Conservation (phyloP, 2,329 filamentous ascomycete species). For the Aspergillus sp. region DNA sequence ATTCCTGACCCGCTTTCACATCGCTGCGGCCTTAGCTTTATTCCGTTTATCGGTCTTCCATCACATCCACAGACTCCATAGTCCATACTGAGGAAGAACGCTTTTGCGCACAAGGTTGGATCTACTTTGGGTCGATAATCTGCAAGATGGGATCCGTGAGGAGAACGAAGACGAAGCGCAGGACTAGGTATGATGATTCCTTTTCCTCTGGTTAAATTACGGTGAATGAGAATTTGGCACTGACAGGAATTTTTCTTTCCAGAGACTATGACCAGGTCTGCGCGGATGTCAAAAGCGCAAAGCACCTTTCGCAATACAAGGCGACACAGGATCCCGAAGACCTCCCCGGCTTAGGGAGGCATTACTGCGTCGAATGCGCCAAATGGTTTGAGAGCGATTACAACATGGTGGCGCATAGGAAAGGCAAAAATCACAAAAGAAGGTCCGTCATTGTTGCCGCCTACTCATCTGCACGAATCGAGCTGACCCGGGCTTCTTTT, state of each 20-base stretch:
- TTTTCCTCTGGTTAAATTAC: neutral
- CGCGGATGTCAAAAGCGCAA: conserved; percentile 73
- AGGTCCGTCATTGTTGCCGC: conserved; percentile 49
- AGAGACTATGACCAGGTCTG: conserved; percentile 94
- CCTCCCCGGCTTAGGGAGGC: conserved; percentile 78
- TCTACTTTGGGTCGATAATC: conserved; percentile 19
- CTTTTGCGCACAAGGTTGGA: neutral
- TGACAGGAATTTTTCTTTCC: conserved; percentile 27
- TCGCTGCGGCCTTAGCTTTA: conserved; percentile 21
- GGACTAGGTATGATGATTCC: conserved; percentile 57
- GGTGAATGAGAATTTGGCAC: neutral
- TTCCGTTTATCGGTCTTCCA: conserved; percentile 37
- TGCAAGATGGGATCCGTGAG: conserved; percentile 64
- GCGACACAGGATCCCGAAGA: conserved; percentile 79
- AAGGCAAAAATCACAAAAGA: conserved; percentile 91
- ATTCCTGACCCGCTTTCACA: conserved; percentile 28
- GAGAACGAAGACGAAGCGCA: conserved; percentile 72
- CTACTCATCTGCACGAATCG: neutral
- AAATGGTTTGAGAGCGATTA: conserved; percentile 92
- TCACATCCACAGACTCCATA: conserved; percentile 19
- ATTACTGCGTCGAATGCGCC: conserved; percentile 89
- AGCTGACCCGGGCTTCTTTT: neutral
- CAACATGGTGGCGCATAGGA: conserved; percentile 72
- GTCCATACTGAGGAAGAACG: neutral
- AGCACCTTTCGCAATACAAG: conserved; percentile 78